phyloP scores from a whole-genome alignment of 768 basidiomycete genomes.

The Cystobasidium tubakii region DNA sequence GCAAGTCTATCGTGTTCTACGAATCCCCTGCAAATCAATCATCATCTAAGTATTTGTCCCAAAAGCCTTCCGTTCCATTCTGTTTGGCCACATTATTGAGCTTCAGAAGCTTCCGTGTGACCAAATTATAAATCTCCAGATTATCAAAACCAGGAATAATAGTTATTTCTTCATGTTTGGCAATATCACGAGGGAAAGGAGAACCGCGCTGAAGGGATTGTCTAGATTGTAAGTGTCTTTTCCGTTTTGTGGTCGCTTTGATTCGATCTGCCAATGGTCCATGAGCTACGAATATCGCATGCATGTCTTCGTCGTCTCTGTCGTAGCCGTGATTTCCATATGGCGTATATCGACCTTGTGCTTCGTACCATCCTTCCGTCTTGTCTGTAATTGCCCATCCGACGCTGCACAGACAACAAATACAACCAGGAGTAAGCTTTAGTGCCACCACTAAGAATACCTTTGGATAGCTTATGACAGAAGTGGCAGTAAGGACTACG shows the following conservation, averaged over 20 bases:
- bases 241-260: constrained; percentile 52
- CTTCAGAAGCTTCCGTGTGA: constrained; percentile 1
- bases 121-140: constrained; percentile 17
- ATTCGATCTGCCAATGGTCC: constrained; percentile 73
- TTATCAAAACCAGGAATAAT: constrained; percentile 26
- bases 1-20: no score
- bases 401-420: constrained; percentile 50
- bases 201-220: no score
- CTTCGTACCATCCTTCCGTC: constrained; percentile 55
- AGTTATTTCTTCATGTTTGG: not conserved
- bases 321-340: constrained; percentile 83
- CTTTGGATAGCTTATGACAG: no score
- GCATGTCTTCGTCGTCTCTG: constrained; percentile 58
- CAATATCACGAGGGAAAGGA: not conserved
- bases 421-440: no score
- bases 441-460: no score
- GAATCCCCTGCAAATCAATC: no score
- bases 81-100: not conserved
- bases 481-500: no score
- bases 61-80: constrained; percentile 14
- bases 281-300: constrained; percentile 83
- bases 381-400: constrained; percentile 72
- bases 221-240: not conserved
- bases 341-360: constrained; percentile 53
- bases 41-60: constrained; percentile 14